Conservation (phyloP, 805 yeast genomes). For the Metschnikowia baotianmanensis region DNA sequence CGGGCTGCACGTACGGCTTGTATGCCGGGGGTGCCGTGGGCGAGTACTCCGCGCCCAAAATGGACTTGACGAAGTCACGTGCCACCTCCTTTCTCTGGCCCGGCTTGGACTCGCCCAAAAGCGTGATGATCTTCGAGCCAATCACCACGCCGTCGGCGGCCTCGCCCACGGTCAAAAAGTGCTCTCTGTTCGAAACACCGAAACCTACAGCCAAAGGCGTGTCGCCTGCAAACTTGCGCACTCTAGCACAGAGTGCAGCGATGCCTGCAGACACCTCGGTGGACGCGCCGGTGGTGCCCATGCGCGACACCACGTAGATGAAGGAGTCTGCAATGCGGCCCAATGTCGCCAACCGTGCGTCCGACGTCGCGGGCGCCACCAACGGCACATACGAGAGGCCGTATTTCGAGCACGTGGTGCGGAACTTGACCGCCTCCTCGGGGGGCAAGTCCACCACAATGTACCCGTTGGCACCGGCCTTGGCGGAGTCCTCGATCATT, state of each 20-base stretch:
- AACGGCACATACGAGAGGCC: constrained; percentile 87
- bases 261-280: constrained; percentile 62
- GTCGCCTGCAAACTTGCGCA: constrained; percentile 68
- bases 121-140: constrained; percentile 79
- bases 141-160: constrained; percentile 94
- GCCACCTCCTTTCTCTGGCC: constrained; percentile 66
- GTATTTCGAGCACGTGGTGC: constrained; percentile 62
- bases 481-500: constrained; percentile 72
- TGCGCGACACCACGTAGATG: constrained; percentile 92
- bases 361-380: constrained; percentile 95
- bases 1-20: constrained; percentile 16
- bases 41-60: constrained; percentile 55
- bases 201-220: constrained; percentile 87
- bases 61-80: constrained; percentile 61
- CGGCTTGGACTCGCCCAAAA: constrained; percentile 60
- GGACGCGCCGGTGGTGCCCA: constrained; percentile 96
- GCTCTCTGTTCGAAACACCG: constrained; percentile 94
- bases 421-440: constrained; percentile 89
- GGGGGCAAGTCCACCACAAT: constrained; percentile 96
- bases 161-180: constrained; percentile 73
- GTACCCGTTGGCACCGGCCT: constrained; percentile 93
- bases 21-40: constrained; percentile 29
- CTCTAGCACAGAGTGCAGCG: constrained; percentile 66
- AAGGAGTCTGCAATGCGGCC: constrained; percentile 91
- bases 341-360: constrained; percentile 75